These are phyloP conservation scores for Cutaneotrichosporon sp. DNA, from an alignment of 1,284 basidiomycete genomes.

Conservation along the genomic window DNA sequence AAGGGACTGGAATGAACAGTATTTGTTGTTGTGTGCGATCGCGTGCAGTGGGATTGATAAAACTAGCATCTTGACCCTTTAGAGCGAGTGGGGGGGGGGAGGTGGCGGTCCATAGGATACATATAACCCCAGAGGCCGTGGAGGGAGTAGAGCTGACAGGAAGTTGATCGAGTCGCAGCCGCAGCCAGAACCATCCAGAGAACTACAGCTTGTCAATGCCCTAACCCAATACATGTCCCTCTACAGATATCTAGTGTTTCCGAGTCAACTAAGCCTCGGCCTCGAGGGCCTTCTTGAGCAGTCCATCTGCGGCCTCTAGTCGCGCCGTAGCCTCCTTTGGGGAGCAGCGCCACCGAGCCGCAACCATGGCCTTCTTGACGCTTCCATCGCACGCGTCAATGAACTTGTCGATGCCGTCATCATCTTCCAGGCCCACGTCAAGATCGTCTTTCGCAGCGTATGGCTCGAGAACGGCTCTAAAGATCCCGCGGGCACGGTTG, in stretches of 20 bases:
- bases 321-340: conserved; percentile 17
- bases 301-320: conserved; percentile 16
- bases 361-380: conserved; percentile 27
- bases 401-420: conserved; percentile 23
- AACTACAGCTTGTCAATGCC: neutral
- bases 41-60: neutral
- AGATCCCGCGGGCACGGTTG: conserved; percentile 19
- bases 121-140: too few relatives aligned
- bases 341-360: conserved; percentile 22
- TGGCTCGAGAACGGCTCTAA: conserved; percentile 18
- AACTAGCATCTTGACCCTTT: too few relatives aligned
- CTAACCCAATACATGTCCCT: neutral
- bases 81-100: too few relatives aligned
- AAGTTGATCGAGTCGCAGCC: too few relatives aligned
- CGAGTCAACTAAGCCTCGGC: neutral
- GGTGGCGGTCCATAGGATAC: too few relatives aligned
- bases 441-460: neutral
- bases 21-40: neutral
- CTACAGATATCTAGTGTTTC: neutral
- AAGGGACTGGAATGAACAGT: neutral
- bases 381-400: conserved; percentile 24
- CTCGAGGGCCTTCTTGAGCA: conserved; percentile 22
- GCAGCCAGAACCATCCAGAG: neutral
- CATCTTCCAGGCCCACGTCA: conserved; percentile 10
- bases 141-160: too few relatives aligned